phyloP scores from a whole-genome alignment of 164 flowering plant species.

The Chimonanthus praecox region DNA sequence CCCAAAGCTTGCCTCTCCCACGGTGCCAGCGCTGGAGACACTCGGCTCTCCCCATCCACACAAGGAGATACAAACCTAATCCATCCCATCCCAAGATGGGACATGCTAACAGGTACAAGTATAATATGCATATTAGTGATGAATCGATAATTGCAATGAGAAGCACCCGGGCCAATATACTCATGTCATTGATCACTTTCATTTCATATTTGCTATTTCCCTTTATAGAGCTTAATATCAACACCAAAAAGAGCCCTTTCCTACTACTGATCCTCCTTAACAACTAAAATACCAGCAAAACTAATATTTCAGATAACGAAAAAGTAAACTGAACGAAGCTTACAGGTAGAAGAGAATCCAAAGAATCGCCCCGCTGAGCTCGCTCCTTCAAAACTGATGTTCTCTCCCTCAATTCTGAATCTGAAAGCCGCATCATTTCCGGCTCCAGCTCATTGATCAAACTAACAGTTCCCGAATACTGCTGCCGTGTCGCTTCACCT shows the following conservation, averaged over 20 bases:
- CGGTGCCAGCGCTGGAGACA: too few relatives aligned
- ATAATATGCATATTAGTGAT: too few relatives aligned
- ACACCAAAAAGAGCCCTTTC: not conserved
- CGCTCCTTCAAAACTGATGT: conserved; percentile 56
- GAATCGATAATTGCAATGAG: too few relatives aligned
- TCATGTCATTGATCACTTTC: too few relatives aligned
- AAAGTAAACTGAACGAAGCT: conserved; percentile 14
- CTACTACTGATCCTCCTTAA: not conserved
- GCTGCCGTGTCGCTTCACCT: conserved; percentile 75
- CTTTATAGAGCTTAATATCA: not conserved
- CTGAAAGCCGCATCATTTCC: conserved; percentile 49
- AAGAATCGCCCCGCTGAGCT: conserved; percentile 55
- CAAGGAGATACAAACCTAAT: too few relatives aligned
- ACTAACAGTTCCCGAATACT: conserved; percentile 46
- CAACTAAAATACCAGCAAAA: not conserved
- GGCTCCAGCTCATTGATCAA: conserved; percentile 57
- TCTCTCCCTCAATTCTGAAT: conserved; percentile 62
- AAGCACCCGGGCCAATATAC: too few relatives aligned
- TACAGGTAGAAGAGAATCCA: conserved; percentile 87
- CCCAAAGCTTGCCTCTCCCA: too few relatives aligned
- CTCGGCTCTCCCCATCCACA: too few relatives aligned
- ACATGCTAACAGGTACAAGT: too few relatives aligned
- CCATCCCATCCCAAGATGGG: too few relatives aligned
- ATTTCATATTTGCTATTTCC: too few relatives aligned
- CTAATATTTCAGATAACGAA: not conserved